Conservation (phyloP, 495 filamentous ascomycete species). For the Neurospora sp. region DNA sequence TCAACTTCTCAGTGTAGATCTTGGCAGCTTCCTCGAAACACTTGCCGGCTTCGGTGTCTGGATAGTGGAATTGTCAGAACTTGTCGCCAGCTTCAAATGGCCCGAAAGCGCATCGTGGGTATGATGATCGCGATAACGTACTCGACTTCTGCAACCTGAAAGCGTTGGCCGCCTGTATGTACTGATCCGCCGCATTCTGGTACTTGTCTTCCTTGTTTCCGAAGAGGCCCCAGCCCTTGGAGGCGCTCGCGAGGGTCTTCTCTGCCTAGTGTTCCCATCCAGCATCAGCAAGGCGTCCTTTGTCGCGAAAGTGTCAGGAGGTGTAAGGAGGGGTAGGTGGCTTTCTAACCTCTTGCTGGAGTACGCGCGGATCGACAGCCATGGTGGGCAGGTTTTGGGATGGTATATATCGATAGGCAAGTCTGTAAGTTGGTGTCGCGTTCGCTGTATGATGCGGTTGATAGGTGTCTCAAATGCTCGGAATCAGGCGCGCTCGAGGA, state of each 20-base stretch:
- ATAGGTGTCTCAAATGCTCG: neutral
- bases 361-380: conserved; percentile 37
- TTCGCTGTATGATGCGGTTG: neutral
- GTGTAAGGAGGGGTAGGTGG: conserved; percentile 13
- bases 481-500: neutral
- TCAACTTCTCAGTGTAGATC: conserved; percentile 65
- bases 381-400: conserved; percentile 20
- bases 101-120: neutral
- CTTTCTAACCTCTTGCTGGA: conserved; percentile 33
- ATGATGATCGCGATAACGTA: conserved; percentile 19
- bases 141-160: conserved; percentile 66
- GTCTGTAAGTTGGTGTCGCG: neutral
- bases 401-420: neutral
- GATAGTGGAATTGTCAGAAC: neutral
- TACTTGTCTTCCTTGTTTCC: conserved; percentile 70
- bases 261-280: conserved; percentile 51
- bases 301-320: conserved; percentile 5
- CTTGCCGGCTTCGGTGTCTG: conserved; percentile 71
- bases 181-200: conserved; percentile 72
- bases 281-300: conserved; percentile 14
- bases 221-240: conserved; percentile 64
- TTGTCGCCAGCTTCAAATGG: neutral
- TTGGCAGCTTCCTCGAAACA: conserved; percentile 70
- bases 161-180: conserved; percentile 70
- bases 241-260: conserved; percentile 57